Percentiles rank a stretch among this genome's conserved stretches.
These are phyloP conservation scores for Tillandsia fasciculata DNA, from an alignment of 176 grass and related monocot genomes.

Conservation along the genomic window DNA sequence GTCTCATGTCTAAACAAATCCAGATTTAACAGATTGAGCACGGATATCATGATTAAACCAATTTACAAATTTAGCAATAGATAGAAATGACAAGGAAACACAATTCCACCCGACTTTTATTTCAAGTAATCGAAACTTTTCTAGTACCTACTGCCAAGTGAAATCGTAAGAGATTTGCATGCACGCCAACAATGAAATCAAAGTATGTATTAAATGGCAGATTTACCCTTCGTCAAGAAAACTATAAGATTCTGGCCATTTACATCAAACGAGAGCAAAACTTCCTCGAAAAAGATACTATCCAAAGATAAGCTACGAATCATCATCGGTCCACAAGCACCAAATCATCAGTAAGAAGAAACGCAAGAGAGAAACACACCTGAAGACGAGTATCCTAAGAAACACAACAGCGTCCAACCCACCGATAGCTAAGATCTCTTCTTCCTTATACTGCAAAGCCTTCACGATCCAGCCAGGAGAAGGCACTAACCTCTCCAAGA, in stretches of 20 bases:
- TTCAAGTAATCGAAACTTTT: too few relatives aligned
- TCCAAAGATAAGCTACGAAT: conserved; percentile 12
- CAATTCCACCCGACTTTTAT: too few relatives aligned
- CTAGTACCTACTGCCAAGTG: too few relatives aligned
- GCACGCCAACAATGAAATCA: too few relatives aligned
- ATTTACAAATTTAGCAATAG: too few relatives aligned
- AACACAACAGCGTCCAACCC: conserved; percentile 93
- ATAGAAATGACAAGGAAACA: too few relatives aligned
- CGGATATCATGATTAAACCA: background rate
- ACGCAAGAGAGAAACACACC: conserved; percentile 29
- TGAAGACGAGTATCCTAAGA: conserved; percentile 73
- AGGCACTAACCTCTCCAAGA: conserved; percentile 82
- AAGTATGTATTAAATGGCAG: too few relatives aligned
- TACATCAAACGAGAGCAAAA: background rate
- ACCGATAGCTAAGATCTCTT: conserved; percentile 59
- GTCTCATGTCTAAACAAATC: background rate
- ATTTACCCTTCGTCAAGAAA: background rate
- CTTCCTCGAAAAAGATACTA: too few relatives aligned
- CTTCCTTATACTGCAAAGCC: conserved; percentile 67
- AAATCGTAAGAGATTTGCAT: too few relatives aligned
- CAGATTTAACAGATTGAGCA: background rate
- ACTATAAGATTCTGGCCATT: background rate
- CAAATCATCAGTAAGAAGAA: conserved; percentile 15
- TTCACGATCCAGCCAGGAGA: conserved; percentile 75
- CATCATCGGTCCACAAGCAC: conserved; percentile 9